These are phyloP conservation scores for Beauveria pseudobassiana DNA, from an alignment of 2,329 filamentous ascomycete genomes.

Conservation along the genomic window DNA sequence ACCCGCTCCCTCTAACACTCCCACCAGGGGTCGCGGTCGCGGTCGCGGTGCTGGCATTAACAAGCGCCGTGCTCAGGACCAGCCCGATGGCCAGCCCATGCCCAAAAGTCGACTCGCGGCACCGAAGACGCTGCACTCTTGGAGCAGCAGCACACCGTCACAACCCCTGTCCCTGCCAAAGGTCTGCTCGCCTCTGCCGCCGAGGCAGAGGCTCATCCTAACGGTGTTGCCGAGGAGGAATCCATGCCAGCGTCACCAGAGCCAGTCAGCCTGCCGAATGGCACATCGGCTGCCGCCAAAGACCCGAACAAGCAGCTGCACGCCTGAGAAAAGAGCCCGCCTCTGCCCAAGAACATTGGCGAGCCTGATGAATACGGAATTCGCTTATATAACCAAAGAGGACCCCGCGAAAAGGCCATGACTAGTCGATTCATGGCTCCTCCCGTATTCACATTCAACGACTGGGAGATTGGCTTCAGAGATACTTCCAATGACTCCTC, in stretches of 20 bases:
- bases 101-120: constrained; percentile 38
- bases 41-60: constrained; percentile 23
- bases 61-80: constrained; percentile 46
- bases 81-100: constrained; percentile 41
- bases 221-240: constrained; percentile 28
- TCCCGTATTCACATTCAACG: constrained; percentile 38
- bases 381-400: constrained; percentile 33
- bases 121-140: constrained; percentile 23
- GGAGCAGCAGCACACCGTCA: constrained; percentile 16
- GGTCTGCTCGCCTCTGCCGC: constrained; percentile 33
- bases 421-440: constrained; percentile 48
- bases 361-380: constrained; percentile 47
- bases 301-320: constrained; percentile 22
- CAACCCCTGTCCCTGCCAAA: constrained; percentile 28
- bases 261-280: constrained; percentile 22
- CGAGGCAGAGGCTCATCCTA: constrained; percentile 27
- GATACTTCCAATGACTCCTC: constrained; percentile 50
- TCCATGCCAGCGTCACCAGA: constrained; percentile 30
- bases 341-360: constrained; percentile 30
- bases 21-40: constrained; percentile 25
- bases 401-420: constrained; percentile 35
- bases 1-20: constrained; percentile 19
- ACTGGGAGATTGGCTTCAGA: constrained; percentile 51
- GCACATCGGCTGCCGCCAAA: constrained; percentile 19
- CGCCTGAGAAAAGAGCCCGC: constrained; percentile 31